Base-by-base conservation (phyloP, 352 stramenopile genomes). In the Peronospora belbahrii region DNA sequence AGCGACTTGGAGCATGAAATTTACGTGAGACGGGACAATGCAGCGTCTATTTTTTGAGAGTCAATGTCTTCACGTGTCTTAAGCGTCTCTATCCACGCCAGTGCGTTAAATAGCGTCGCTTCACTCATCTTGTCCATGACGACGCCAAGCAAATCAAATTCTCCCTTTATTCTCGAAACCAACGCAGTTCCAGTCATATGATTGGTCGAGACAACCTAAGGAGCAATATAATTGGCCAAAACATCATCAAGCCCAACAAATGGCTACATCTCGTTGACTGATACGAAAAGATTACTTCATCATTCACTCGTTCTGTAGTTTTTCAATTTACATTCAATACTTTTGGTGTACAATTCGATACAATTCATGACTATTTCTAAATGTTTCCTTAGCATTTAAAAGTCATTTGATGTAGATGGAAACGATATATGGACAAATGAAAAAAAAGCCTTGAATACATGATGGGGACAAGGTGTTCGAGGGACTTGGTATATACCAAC, bases 101-200 rank as follows among this genome's bases (percentile, higher is more conserved):
- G 66, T 45, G 77, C 73, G 59, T 86, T 83, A 42, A 85, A 89
- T 48, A 89, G 64, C 73, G 69, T 67, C 41, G 61, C 64, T 46
- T 72, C 73, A 27, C 48, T 56, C 10, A 42, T 55, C 18, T 42
- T 55, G 47, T 83, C 59, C 62, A 78, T 72, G 13, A 15, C 14
- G 49, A 5, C 22, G 19, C 38, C 4, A 41, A 23, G 11, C 48
- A 7, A 48, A 40, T 56, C 23, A 47, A 55, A 49, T 54, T 48
- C 31, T 51, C 53, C 48, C 33, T 17, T 22, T 30, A n/a, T 36
- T 52, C 30, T 52, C 19, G 31, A 55, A 45, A n/a, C 37, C 37
- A 43, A 34, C 52, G 4, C 45, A 46, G 50, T 38, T 58, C 2
- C 10, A 11, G 13, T 4, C 11, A 5, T 37, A 10, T 44, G 13